Evolutionary conservation across 2,329 filamentous ascomycete genomes (phyloP).

Genomic region (Neonectria sp.): DNA sequence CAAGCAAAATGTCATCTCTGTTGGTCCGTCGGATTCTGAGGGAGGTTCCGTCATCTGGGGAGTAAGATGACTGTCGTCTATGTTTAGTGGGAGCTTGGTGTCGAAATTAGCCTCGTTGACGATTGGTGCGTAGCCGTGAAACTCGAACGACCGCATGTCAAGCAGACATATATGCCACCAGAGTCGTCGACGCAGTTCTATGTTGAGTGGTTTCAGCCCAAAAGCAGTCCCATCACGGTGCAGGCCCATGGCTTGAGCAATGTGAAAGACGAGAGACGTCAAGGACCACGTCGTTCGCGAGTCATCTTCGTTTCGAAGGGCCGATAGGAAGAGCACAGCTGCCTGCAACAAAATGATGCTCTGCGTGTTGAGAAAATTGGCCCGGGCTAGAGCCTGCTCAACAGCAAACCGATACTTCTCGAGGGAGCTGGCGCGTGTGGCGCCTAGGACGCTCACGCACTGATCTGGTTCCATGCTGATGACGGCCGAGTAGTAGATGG

Average conservation of each 20-base stretch:
- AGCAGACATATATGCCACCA: constrained; percentile 31
- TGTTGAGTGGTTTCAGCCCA: constrained; percentile 20
- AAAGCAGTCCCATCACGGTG: constrained; percentile 22
- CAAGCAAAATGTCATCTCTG: constrained; percentile 35
- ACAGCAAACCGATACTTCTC: constrained; percentile 13
- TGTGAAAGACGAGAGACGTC: constrained; percentile 6
- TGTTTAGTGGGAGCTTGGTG: constrained; percentile 67
- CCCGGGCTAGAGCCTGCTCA: constrained; percentile 18
- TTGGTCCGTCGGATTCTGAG: constrained; percentile 6
- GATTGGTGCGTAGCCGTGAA: constrained; percentile 25
- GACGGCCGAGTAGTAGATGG: constrained; percentile 24
- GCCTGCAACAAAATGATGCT: constrained; percentile 16
- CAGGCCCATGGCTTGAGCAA: constrained; percentile 18
- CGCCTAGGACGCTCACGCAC: not conserved
- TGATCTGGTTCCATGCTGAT: constrained; percentile 5
- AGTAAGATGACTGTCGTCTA: constrained; percentile 67
- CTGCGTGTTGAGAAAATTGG: constrained; percentile 10
- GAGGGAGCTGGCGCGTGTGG: not conserved
- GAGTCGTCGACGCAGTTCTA: constrained; percentile 25
- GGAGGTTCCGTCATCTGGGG: constrained; percentile 58
- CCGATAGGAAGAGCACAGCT: constrained; percentile 7
- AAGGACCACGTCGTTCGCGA: constrained; percentile 14
- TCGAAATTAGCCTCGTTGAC: constrained; percentile 63
- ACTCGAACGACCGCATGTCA: constrained; percentile 18
- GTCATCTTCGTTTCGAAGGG: constrained; percentile 13